Percentiles rank a stretch among this genome's conserved stretches.
Conservation (phyloP, 2,329 filamentous ascomycete species). For the Aspergillus novofumigatus region DNA sequence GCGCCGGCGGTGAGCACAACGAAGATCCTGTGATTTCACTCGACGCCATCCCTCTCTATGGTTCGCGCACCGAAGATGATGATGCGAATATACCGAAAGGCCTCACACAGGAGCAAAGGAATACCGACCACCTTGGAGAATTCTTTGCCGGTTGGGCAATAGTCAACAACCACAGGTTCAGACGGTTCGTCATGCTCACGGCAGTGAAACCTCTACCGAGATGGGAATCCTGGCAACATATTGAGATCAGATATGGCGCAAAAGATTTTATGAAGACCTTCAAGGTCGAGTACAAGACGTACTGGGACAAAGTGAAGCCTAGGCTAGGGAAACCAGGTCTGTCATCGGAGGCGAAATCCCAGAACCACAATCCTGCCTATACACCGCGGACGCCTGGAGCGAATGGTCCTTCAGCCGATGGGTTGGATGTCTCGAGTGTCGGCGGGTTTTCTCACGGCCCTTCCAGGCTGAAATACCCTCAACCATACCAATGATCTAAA, state of each 20-base stretch:
- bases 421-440: background rate
- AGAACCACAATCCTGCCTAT: constrained; percentile 4
- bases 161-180: constrained; percentile 27
- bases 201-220: constrained; percentile 16
- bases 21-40: constrained; percentile 29
- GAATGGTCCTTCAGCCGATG: background rate
- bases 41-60: constrained; percentile 24
- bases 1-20: constrained; percentile 17
- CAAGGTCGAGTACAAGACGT: constrained; percentile 8
- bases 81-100: constrained; percentile 20
- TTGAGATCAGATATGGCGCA: constrained; percentile 13
- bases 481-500: constrained; percentile 14
- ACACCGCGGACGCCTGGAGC: constrained; percentile 13
- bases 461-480: constrained; percentile 5
- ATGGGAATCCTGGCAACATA: constrained; percentile 31
- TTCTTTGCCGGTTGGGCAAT: constrained; percentile 38
- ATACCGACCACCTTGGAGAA: constrained; percentile 36
- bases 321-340: background rate
- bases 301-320: constrained; percentile 11
- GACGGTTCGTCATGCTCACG: constrained; percentile 30
- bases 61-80: constrained; percentile 21
- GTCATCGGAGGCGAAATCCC: background rate
- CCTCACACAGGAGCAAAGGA: constrained; percentile 24
- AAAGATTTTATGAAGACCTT: constrained; percentile 13
- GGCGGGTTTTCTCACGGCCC: background rate